Base-by-base conservation (phyloP, 2,329 filamentous ascomycete genomes). In the Cladosporium cucumerinum region DNA sequence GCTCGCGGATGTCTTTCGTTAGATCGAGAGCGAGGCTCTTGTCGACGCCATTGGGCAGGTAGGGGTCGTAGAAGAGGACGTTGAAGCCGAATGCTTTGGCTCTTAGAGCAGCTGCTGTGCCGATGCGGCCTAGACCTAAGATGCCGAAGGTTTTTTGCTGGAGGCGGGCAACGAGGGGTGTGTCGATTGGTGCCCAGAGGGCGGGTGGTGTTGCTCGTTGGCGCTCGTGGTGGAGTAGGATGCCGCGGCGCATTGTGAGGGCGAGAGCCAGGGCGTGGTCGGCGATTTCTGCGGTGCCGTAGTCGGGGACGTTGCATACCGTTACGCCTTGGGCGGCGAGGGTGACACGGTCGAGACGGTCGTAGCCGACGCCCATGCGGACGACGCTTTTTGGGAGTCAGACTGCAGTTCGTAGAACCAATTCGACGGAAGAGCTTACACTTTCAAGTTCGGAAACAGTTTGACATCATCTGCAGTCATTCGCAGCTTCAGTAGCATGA, bases 351-450 rank as follows among this genome's bases (percentile, higher is more conserved):
- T 74, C 73, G 46, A 75, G 67, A 34, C 71, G 68, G 48, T 75
- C 73, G 64, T 75, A 75, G 34, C 73, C 73, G 8, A 75, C 73
- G 48, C 73, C 73, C 73, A 75, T 75, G 49, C 73, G 70, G 10
- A 74, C 71, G 32, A 75, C 70, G 21, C 72, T 73, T 52, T 3
- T 26, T 48, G 18, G 49, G 46, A 23, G 39, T 66, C 16, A 66
- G 61, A 28, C n/a, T n/a, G 8, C 4, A 36, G 2, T 7, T 30
- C 23, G 18, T 12, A 8, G 26, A 32, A 26, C 14, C 7, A 21
- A 5, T 6, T 34, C 51, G 21, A 11, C 43, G 23, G 18, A 11
- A 39, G 18, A 14, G 1, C 72, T 67, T 61, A 73, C 69, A 75
- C 73, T 60, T 73, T 75, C 58, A 75, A 66, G 25, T 70, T 72